Conservation (phyloP, 2,329 filamentous ascomycete species). For the Xylariaceae sp. region DNA sequence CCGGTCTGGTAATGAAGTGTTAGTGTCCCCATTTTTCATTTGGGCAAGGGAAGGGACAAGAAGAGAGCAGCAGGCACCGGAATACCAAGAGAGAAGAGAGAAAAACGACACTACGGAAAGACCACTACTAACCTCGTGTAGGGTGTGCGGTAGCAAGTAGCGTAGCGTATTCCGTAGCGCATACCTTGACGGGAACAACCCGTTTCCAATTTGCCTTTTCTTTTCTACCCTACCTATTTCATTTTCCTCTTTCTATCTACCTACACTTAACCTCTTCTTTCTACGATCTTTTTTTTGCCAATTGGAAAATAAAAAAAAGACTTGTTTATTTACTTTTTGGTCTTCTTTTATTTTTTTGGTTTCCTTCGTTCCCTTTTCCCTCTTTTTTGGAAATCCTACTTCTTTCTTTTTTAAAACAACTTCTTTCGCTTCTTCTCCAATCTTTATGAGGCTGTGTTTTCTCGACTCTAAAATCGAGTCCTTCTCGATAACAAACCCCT, state of each 20-base stretch:
- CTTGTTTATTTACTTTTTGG: neutral
- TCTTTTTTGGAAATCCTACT: neutral
- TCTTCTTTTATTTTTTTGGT: neutral
- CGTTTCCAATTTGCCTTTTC: no score
- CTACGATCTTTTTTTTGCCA: no score
- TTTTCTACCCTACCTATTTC: no score
- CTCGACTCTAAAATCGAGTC: neutral
- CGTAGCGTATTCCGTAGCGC: no score
- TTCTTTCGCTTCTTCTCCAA: neutral
- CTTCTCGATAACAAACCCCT: slow-evolving; percentile 5
- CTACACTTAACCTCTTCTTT: no score
- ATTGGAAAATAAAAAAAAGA: no score
- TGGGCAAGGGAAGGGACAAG: slow-evolving; percentile 5
- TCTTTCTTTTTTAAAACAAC: neutral
- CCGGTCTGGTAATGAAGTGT: neutral
- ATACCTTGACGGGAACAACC: no score
- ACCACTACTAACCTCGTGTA: no score
- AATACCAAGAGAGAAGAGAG: no score
- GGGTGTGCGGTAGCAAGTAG: no score
- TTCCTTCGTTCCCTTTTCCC: neutral
- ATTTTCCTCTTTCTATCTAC: no score
- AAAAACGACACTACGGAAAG: no score
- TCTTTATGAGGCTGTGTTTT: slow-evolving; percentile 8
- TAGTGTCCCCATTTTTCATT: slow-evolving; percentile 23
- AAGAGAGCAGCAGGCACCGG: neutral